Conservation (phyloP, 495 filamentous ascomycete species). For the Hypoxylon rickii region DNA sequence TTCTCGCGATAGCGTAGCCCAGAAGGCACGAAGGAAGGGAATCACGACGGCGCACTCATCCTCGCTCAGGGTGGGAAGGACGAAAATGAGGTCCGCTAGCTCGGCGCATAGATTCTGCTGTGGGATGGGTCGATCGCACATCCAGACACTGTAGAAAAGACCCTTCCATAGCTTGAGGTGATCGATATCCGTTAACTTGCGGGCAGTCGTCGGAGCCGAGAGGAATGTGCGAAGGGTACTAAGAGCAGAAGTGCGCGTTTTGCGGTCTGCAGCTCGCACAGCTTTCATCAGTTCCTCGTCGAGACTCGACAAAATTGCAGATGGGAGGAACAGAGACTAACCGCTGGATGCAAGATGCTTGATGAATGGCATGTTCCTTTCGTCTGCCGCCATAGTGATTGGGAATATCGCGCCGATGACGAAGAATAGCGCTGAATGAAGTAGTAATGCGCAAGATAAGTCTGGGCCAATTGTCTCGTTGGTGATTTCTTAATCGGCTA, state of each 20-base stretch:
- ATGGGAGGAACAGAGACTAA: conserved; percentile 29
- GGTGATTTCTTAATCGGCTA: too few relatives aligned
- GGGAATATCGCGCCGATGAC: neutral
- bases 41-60: conserved; percentile 53
- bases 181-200: conserved; percentile 69
- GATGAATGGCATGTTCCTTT: conserved; percentile 55
- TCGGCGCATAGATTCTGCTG: conserved; percentile 83
- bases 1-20: conserved; percentile 83
- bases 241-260: conserved; percentile 80
- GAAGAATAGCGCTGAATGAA: too few relatives aligned
- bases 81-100: conserved; percentile 72
- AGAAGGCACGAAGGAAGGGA: conserved; percentile 76
- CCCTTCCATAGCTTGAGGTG: conserved; percentile 95
- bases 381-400: conserved; percentile 47
- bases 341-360: conserved; percentile 57
- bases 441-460: too few relatives aligned
- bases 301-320: neutral
- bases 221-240: conserved; percentile 80
- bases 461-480: too few relatives aligned
- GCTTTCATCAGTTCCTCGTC: conserved; percentile 3
- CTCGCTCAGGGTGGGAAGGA: conserved; percentile 60
- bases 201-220: conserved; percentile 57
- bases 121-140: conserved; percentile 83
- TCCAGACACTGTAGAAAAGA: conserved; percentile 95
- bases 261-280: conserved; percentile 62